Conservation (phyloP, 2,329 filamentous ascomycete genomes). For the Aspergillus sp. region DNA sequence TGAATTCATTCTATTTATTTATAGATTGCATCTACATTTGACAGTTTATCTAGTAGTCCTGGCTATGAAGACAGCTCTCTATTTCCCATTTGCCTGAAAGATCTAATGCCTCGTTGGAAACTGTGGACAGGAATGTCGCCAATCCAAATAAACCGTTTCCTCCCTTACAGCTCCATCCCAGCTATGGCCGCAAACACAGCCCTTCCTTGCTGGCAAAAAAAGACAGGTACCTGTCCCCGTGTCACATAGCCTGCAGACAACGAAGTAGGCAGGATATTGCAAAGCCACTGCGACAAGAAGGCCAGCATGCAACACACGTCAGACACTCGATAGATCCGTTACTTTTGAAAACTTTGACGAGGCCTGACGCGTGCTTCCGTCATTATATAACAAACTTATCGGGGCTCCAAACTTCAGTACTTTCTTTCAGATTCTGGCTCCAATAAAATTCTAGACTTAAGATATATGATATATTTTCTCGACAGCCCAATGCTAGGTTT, state of each 20-base stretch:
- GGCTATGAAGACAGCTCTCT: too few species aligned
- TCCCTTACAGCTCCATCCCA: too few species aligned
- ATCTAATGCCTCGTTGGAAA: too few species aligned
- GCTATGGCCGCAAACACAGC: too few species aligned
- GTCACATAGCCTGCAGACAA: background rate
- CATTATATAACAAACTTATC: background rate
- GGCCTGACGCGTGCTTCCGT: background rate
- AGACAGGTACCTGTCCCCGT: background rate
- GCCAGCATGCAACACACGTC: background rate
- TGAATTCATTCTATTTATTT: too few species aligned
- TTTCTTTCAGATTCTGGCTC: background rate
- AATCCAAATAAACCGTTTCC: too few species aligned
- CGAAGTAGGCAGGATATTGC: background rate
- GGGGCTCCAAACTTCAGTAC: too few species aligned
- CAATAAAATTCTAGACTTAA: background rate
- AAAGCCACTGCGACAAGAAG: background rate
- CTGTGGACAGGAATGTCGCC: too few species aligned
- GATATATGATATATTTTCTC: background rate
- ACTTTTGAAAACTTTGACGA: background rate
- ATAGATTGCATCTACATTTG: too few species aligned
- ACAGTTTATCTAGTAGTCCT: too few species aligned
- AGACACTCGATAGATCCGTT: slow-evolving; percentile 3
- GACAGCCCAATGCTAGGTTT: slow-evolving; percentile 10
- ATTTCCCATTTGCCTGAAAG: too few species aligned
- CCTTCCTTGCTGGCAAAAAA: too few species aligned